phyloP scores from a whole-genome alignment of 192 early-diverging fungal species.

The Podila epigama region DNA sequence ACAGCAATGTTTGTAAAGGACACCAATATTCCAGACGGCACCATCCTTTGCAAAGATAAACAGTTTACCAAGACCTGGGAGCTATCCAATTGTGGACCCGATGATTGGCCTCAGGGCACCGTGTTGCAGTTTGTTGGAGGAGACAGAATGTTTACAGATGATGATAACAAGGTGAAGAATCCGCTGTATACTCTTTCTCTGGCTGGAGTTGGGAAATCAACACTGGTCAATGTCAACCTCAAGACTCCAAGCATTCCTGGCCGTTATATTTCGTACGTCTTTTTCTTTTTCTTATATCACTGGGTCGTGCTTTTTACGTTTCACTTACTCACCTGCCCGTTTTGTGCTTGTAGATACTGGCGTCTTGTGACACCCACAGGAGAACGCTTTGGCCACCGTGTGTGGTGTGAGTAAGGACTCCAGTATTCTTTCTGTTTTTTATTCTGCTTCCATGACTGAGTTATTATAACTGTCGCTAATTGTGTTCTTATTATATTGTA shows the following conservation, averaged over 20 bases:
- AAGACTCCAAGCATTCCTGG: slow-evolving; percentile 65
- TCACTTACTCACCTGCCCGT: neutral
- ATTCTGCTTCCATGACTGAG: neutral
- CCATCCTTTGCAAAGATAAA: slow-evolving; percentile 49
- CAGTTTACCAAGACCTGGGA: slow-evolving; percentile 75
- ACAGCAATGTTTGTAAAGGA: slow-evolving; percentile 64
- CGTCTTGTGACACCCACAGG: slow-evolving; percentile 65
- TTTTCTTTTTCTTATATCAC: neutral
- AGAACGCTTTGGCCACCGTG: slow-evolving; percentile 66
- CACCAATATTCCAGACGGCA: slow-evolving; percentile 68
- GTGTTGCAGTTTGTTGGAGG: slow-evolving; percentile 64
- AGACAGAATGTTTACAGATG: slow-evolving; percentile 51
- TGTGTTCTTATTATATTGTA: neutral
- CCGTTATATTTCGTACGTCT: slow-evolving; percentile 57
- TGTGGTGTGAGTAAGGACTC: slow-evolving; percentile 66
- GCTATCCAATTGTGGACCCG: slow-evolving; percentile 62
- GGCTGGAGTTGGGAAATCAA: slow-evolving; percentile 55
- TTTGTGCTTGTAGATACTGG: slow-evolving; percentile 55
- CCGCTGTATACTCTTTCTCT: slow-evolving; percentile 52
- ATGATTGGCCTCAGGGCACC: slow-evolving; percentile 67
- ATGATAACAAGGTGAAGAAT: slow-evolving; percentile 20
- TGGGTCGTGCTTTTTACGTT: neutral
- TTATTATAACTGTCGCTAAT: neutral
- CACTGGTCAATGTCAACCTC: slow-evolving; percentile 65
- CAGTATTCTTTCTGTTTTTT: neutral